Evolutionary conservation across 176 grass and related monocot genomes (phyloP).

Genomic region (Zea luxurians): DNA sequence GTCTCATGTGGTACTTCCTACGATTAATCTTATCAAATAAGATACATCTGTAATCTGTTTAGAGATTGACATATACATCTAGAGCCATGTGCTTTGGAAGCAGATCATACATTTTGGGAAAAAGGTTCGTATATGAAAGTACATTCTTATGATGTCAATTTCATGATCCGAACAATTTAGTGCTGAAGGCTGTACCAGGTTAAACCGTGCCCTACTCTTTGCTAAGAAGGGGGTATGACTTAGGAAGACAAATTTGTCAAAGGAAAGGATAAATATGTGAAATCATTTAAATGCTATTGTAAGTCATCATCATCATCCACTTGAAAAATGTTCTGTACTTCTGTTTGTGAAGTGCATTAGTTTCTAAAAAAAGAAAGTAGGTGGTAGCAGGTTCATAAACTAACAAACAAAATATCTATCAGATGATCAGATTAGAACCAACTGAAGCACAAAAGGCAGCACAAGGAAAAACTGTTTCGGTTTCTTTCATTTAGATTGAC

Average conservation of each 20-base stretch:
- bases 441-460: slow-evolving; percentile 19
- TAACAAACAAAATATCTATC: slow-evolving; percentile 7
- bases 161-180: not conserved
- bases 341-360: not conserved
- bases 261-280: slow-evolving; percentile 17
- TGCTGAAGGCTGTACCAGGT: not conserved
- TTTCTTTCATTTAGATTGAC: slow-evolving; percentile 16
- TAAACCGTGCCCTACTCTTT: not conserved
- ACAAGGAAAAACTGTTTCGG: not conserved
- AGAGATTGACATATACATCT: not conserved
- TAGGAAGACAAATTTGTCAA: not conserved
- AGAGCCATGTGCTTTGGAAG: not conserved
- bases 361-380: not conserved
- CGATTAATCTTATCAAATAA: not conserved
- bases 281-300: slow-evolving; percentile 15
- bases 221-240: not conserved
- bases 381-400: slow-evolving; percentile 12
- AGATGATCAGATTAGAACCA: not conserved
- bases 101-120: not conserved
- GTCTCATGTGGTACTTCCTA: too few relatives aligned
- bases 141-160: not conserved
- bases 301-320: slow-evolving; percentile 10
- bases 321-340: not conserved
- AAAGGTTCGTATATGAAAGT: not conserved
- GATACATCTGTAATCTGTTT: not conserved